phyloP scores from a whole-genome alignment of 208 protist genomes.

The Crithidia sp. region DNA sequence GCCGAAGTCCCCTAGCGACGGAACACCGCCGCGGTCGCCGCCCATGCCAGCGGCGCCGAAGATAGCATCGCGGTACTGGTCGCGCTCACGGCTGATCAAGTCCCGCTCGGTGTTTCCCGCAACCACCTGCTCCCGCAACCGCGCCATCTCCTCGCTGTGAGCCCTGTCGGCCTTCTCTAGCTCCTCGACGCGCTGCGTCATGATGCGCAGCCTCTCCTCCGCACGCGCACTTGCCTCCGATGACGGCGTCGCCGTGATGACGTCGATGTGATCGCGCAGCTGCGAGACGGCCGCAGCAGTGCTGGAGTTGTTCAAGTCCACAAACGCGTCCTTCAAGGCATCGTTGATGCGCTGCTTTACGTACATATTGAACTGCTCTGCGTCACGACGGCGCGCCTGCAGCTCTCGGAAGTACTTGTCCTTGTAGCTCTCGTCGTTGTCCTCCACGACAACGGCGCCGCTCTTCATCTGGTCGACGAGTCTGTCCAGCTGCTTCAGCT shows the following conservation, averaged over 20 bases:
- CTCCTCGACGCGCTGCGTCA: conserved; percentile 65
- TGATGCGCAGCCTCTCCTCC: conserved; percentile 37
- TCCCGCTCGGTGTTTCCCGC: conserved; percentile 61
- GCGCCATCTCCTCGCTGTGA: conserved; percentile 40
- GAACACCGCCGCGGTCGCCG: conserved; percentile 8
- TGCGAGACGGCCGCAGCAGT: conserved; percentile 50
- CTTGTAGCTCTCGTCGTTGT: conserved; percentile 71
- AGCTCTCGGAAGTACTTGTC: conserved; percentile 81
- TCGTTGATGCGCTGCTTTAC: conserved; percentile 78
- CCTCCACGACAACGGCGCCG: conserved; percentile 62
- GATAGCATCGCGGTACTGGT: conserved; percentile 81
- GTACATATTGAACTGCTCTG: conserved; percentile 79
- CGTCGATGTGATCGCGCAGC: conserved; percentile 73
- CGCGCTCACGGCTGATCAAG: conserved; percentile 65
- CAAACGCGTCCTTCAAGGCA: conserved; percentile 59
- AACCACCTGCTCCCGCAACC: conserved; percentile 67
- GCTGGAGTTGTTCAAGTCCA: conserved; percentile 39
- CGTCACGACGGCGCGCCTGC: conserved; percentile 64
- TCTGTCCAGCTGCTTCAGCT: conserved; percentile 82
- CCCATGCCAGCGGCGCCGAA: conserved; percentile 45
- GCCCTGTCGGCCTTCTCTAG: conserved; percentile 69
- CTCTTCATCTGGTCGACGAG: conserved; percentile 88
- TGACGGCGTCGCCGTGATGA: conserved; percentile 36
- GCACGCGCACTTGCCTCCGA: conserved; percentile 28
- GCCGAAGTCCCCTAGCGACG: conserved; percentile 13